phyloP scores from a whole-genome alignment of 169 alveolate genomes.

The Miamiensis avidus region DNA sequence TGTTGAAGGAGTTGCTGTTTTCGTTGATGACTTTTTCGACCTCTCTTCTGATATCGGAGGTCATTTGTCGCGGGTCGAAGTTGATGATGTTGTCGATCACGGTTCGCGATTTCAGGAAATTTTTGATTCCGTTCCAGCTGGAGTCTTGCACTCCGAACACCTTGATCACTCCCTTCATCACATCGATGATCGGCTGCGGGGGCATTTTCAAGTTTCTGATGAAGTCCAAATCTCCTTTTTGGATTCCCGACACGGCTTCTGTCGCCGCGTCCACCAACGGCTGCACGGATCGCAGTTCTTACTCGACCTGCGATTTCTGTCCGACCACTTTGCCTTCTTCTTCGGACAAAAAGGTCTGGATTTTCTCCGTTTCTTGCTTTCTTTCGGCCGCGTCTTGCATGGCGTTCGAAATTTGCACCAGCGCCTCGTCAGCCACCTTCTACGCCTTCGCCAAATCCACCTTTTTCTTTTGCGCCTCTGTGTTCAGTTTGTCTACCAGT shows the following conservation, averaged over 20 bases:
- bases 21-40: constrained; percentile 71
- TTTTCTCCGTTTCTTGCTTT: constrained; percentile 83
- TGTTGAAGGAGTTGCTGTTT: constrained; percentile 83
- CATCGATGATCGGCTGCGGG: constrained; percentile 92
- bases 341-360: constrained; percentile 69
- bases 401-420: constrained; percentile 82
- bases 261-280: constrained; percentile 89
- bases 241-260: constrained; percentile 87
- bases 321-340: constrained; percentile 82
- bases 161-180: constrained; percentile 88
- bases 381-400: constrained; percentile 88
- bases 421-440: constrained; percentile 88
- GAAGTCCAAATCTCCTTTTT: constrained; percentile 85
- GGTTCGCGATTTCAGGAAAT: constrained; percentile 71
- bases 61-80: constrained; percentile 86
- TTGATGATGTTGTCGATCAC: constrained; percentile 79
- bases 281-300: constrained; percentile 85
- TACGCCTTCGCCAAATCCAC: constrained; percentile 80
- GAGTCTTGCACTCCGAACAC: constrained; percentile 86
- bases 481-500: constrained; percentile 84
- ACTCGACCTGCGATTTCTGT: constrained; percentile 83
- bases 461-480: constrained; percentile 83
- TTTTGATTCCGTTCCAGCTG: constrained; percentile 84
- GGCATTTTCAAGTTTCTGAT: constrained; percentile 88
- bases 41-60: constrained; percentile 77